A percentile compares a stretch with the other conserved stretches of the same genome.
Evolutionary conservation across 2,329 filamentous ascomycete species (phyloP).

Genomic region (Penicillium thymicola): DNA sequence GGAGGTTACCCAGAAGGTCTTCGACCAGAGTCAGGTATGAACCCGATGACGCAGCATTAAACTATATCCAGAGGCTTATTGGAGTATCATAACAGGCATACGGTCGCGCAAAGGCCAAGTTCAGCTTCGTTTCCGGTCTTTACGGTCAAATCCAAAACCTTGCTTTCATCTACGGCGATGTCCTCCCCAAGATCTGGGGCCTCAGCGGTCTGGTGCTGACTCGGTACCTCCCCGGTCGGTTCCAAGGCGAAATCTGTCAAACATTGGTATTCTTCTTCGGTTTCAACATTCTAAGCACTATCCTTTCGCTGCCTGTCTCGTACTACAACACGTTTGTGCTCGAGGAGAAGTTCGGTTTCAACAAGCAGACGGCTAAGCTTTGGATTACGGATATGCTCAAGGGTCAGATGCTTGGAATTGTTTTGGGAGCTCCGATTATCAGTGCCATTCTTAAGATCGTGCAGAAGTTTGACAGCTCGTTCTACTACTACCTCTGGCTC

Average conservation of each 20-base stretch:
- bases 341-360: constrained; percentile 97
- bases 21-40: constrained; percentile 81
- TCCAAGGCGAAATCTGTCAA: constrained; percentile 89
- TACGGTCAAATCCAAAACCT: constrained; percentile 86
- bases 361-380: constrained; percentile 89
- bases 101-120: constrained; percentile 92
- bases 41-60: background rate
- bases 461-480: constrained; percentile 85
- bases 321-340: constrained; percentile 95
- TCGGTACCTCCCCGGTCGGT: constrained; percentile 69
- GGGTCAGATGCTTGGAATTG: constrained; percentile 75
- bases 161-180: constrained; percentile 83
- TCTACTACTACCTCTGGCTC: constrained; percentile 98
- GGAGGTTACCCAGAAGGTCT: constrained; percentile 85
- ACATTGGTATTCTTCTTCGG: constrained; percentile 88
- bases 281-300: constrained; percentile 77
- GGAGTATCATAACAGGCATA: constrained; percentile 59
- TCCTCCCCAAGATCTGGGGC: constrained; percentile 87
- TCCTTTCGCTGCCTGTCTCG: constrained; percentile 73
- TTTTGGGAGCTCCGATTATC: constrained; percentile 80
- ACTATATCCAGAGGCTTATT: background rate
- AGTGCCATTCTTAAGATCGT: constrained; percentile 92
- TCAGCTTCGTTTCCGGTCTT: constrained; percentile 73
- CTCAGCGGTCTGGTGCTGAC: constrained; percentile 72
- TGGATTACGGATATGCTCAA: constrained; percentile 92